These are phyloP conservation scores for Ceratobasidium sp. DNA, from an alignment of 1,284 basidiomycete species.

Conservation along the genomic window DNA sequence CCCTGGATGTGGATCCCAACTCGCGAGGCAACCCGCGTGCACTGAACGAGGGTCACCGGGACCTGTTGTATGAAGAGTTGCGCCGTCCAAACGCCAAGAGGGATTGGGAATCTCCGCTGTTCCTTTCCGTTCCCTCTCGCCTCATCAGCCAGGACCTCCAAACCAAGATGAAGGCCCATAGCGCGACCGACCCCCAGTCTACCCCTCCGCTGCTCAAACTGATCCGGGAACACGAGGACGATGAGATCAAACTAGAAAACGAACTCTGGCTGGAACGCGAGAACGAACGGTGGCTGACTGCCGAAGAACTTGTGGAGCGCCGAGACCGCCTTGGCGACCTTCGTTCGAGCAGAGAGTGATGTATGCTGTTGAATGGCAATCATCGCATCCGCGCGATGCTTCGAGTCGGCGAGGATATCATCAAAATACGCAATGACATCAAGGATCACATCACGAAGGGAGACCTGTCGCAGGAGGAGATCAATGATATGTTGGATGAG, in stretches of 20 bases:
- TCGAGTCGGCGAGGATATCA: neutral
- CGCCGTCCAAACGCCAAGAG: neutral
- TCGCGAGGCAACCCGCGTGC: neutral
- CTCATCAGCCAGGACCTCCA: neutral
- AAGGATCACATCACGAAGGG: neutral
- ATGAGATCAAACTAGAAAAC: neutral
- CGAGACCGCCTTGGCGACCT: neutral
- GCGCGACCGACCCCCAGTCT: neutral
- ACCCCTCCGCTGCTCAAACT: neutral
- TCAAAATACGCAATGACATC: neutral
- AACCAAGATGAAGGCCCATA: neutral
- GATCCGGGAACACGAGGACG: neutral
- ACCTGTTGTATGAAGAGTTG: neutral
- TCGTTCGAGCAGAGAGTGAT: neutral
- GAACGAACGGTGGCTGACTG: neutral
- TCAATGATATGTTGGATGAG: neutral
- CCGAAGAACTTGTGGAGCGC: neutral
- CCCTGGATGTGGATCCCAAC: neutral
- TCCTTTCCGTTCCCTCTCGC: neutral
- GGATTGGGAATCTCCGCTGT: neutral
- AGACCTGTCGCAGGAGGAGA: neutral
- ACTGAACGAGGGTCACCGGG: neutral
- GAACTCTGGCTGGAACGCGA: neutral
- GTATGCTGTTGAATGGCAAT: neutral
- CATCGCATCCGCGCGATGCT: slow-evolving; percentile 11